Base-by-base conservation (phyloP, 768 basidiomycete species). In the Boletus insuetus region DNA sequence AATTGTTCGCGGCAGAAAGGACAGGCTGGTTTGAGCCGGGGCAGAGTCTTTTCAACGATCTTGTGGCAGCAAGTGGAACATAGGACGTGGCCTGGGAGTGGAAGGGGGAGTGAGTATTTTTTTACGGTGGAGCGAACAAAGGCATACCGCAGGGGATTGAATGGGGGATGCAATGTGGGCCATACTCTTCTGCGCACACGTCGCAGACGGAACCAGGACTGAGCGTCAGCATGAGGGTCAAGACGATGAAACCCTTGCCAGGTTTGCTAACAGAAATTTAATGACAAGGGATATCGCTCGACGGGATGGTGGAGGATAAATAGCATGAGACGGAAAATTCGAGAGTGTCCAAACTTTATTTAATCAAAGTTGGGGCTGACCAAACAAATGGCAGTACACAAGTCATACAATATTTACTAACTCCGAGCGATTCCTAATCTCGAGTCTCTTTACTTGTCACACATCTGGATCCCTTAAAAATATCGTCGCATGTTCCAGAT, bases 181-280 rank as follows among this genome's bases (percentile, higher is more conserved):
- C 85, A 74, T 82, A 91, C 78, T 91, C 88, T 75, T 91, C 89
- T 67, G 89, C 89, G 79, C 89, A 91, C 68, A 91, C 89, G 80
- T 91, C 89, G 85, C 89, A 91, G 72, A 85, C 79, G 71, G 86
- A 90, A 74, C 87, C 87, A 73, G 87, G 82, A 76, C 77, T 80
- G 68, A 91, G 86, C 71, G 89, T 87, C 76, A 91, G 83, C 89
- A 91, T 91, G 69, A 68, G 65, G 67, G 68, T 69, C 70, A 71
- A 73, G 70, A 67, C 73, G 67, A 66, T 66, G 59, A 70, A 63
- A 69, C 71, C 71, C 71, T 71, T 69, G 69, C 64, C 69, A 71
- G 65, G 71, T 72, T 69, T 67, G 71, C 67, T 70, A 64, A 72
- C 66, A 62, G 61, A 73, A 74, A 69, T 61, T 58, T 71, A 2